Base-by-base conservation (phyloP, 768 basidiomycete genomes). In the Cyclocybe aegerita region DNA sequence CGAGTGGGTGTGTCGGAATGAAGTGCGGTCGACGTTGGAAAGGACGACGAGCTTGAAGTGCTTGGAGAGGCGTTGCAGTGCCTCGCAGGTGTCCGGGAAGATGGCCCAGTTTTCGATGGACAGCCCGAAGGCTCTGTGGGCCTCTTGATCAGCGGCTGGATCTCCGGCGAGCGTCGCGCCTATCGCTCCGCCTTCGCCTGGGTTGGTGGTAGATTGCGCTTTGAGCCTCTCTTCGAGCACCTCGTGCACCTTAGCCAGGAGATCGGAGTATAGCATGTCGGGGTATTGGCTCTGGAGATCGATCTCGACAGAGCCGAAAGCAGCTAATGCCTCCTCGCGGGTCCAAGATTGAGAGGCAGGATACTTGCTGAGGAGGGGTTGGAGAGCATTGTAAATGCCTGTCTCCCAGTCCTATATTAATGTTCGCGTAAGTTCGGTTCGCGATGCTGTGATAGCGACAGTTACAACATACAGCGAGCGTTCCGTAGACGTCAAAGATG, bases 401-500 rank as follows among this genome's bases (percentile, higher is more conserved):
- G 77, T 74, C 65, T 90, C 88, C 88, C 88, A 90, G 64, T 91
- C 84, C 77, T 85, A 48, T 29, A 17, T 37, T 10, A 37, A 30
- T 11, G 14, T 17, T 7, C 9, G 23, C 17, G 35, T 12, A 38
- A 39, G 49, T 31, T 15, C 41, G 45, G 15, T 16, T 4, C n/a
- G 16, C 41, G 10, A 23, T 43, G 30, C 29, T 9, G 36, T 17
- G 10, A 49, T 23, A 30, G 34, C n/a, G 17, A 8, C 14, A 14
- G 30, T 7, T 23, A 9, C 3, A 7, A 63, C 73, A 45, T 63
- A 82, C 83, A 39, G 81, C 68, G 43, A 90, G 79, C 0, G 89
- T 91, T 3, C 85, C 88, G 54, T 90, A 90, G 52, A 87, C 84
- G 56, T 92, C 89, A 61, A 88, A 87, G 42, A 88, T 70, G 38